A percentile compares a stretch with the other conserved stretches of the same genome.
Conservation (phyloP, 768 basidiomycete genomes). For the Amylocystis lapponica region DNA sequence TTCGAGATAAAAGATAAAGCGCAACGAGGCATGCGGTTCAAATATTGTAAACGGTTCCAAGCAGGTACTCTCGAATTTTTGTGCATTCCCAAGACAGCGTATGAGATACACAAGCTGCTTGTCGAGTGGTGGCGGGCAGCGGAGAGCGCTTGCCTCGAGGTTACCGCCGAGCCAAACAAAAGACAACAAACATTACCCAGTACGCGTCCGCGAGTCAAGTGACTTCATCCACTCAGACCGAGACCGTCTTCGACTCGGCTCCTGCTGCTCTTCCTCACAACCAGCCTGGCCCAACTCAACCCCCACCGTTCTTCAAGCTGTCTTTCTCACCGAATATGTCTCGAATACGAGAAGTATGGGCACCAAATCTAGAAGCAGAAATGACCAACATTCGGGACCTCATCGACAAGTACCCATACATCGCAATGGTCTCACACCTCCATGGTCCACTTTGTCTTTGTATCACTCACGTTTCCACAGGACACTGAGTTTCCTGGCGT, state of each 20-base stretch:
- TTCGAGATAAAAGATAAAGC: too few relatives aligned
- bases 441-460: slow-evolving; percentile 10
- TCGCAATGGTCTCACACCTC: slow-evolving; percentile 74
- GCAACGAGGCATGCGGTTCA: too few relatives aligned
- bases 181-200: neutral
- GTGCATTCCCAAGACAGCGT: too few relatives aligned
- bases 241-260: neutral
- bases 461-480: slow-evolving; percentile 36
- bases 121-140: too few relatives aligned
- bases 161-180: neutral
- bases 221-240: neutral
- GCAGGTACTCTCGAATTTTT: too few relatives aligned
- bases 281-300: neutral
- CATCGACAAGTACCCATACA: slow-evolving; percentile 87
- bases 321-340: slow-evolving; percentile 38
- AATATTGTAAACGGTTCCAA: too few relatives aligned
- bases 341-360: slow-evolving; percentile 94
- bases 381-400: slow-evolving; percentile 83
- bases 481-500: slow-evolving; percentile 99
- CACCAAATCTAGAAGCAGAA: slow-evolving; percentile 86
- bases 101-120: too few relatives aligned
- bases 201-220: slow-evolving; percentile 1
- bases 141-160: too few relatives aligned
- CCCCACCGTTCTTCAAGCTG: neutral
- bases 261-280: neutral